These are phyloP conservation scores for Nitzschia inconspicua DNA, from an alignment of 108 stramenopile genomes.

Conservation along the genomic window DNA sequence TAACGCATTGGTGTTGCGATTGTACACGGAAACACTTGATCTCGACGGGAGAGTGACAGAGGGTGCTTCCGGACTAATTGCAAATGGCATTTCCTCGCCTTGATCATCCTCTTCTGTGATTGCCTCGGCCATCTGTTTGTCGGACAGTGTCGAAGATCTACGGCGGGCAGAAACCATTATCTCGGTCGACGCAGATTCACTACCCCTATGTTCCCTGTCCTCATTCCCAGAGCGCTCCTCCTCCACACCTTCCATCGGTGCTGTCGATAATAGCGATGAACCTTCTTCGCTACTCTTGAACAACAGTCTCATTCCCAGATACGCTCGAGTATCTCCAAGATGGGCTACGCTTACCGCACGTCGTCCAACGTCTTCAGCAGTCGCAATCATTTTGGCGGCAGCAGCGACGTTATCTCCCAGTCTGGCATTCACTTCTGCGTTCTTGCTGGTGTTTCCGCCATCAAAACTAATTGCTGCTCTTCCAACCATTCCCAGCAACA, in stretches of 20 bases:
- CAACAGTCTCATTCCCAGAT: constrained; percentile 71
- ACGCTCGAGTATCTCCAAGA: constrained; percentile 79
- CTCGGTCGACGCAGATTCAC: constrained; percentile 43
- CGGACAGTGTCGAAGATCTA: constrained; percentile 24
- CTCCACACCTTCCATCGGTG: constrained; percentile 76
- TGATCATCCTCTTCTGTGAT: constrained; percentile 61
- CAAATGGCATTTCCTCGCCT: constrained; percentile 82
- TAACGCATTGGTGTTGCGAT: not conserved
- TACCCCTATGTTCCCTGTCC: constrained; percentile 15
- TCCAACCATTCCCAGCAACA: constrained; percentile 65
- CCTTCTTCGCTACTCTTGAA: constrained; percentile 39
- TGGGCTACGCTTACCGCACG: constrained; percentile 85
- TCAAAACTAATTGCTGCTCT: constrained; percentile 20
- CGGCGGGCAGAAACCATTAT: constrained; percentile 37
- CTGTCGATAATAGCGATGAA: constrained; percentile 47
- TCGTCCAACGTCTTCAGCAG: constrained; percentile 85
- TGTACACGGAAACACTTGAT: constrained; percentile 14
- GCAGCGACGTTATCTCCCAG: constrained; percentile 56
- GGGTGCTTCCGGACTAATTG: constrained; percentile 48
- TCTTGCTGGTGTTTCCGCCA: constrained; percentile 6
- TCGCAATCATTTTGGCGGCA: constrained; percentile 68
- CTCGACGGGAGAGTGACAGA: constrained; percentile 35
- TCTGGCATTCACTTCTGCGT: constrained; percentile 12
- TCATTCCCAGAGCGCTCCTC: constrained; percentile 39
- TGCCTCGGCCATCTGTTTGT: constrained; percentile 36